These are phyloP conservation scores for Torulaspora maleeae DNA, from an alignment of 805 yeast species.

Conservation along the genomic window DNA sequence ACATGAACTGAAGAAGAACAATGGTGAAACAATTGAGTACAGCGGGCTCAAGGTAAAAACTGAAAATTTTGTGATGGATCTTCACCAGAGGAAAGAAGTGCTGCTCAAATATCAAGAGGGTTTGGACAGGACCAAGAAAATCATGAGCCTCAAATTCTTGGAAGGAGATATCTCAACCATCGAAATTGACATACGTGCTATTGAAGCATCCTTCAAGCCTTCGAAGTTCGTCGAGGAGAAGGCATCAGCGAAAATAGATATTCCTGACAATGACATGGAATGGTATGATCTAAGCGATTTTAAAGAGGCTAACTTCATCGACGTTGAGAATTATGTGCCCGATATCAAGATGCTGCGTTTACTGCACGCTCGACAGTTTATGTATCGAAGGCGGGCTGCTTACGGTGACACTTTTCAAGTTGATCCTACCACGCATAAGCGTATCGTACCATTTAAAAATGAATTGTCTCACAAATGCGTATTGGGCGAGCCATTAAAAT, in stretches of 20 bases:
- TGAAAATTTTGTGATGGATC: conserved; percentile 53
- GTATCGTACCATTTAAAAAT: conserved; percentile 45
- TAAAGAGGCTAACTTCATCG: conserved; percentile 49
- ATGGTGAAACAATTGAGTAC: conserved; percentile 38
- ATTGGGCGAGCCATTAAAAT: conserved; percentile 27
- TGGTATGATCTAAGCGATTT: conserved; percentile 66
- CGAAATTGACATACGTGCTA: conserved; percentile 55
- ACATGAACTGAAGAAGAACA: conserved; percentile 15
- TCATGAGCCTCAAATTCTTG: conserved; percentile 55
- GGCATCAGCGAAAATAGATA: conserved; percentile 27
- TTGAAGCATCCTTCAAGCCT: conserved; percentile 45
- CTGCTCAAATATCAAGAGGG: conserved; percentile 43
- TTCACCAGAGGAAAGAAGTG: conserved; percentile 58
- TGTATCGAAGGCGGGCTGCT: conserved; percentile 62
- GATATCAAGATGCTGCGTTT: conserved; percentile 54
- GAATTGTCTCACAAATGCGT: conserved; percentile 61
- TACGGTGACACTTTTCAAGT: conserved; percentile 41
- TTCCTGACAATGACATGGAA: conserved; percentile 49
- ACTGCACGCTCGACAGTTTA: conserved; percentile 61
- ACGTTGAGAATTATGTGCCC: conserved; percentile 38
- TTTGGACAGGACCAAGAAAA: conserved; percentile 43
- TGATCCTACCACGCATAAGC: conserved; percentile 36
- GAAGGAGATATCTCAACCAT: conserved; percentile 57
- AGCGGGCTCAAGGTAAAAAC: conserved; percentile 70
- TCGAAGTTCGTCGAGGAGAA: conserved; percentile 18